Evolutionary conservation across 225 moss, liverwort and hornwort species (phyloP), one percentile per base, ranked within the genome.

Genomic region (Polytrichum commune): DNA sequence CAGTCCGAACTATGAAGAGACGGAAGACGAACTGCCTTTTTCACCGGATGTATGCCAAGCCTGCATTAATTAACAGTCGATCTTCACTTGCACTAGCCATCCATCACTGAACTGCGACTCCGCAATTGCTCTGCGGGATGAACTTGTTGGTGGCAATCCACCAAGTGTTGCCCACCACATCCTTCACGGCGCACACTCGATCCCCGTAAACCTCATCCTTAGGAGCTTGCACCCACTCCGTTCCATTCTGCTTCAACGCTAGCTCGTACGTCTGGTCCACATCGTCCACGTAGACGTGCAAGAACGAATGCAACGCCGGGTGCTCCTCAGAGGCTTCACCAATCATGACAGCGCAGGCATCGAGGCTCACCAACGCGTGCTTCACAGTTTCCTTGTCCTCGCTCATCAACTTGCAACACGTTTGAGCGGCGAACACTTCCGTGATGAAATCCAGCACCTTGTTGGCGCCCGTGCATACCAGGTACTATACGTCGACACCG

Each of bases 261-360:
- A 71, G 62, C 77, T 72, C 77, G 74, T 82, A 85, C 0, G 69
- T 85, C 74, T 76, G 76, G 82, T 85, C 85, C 4, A 82, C 85
- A n/a, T 85, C 79, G 5, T 73, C 76, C 5, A 85, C 79, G 0
- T 77, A 85, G 0, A 85, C 79, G 72, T 72, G 66, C 68, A 79
- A 4, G 79, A 81, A 76, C 1, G 22, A 8, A 3, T 77, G 74
- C 0, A 9, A 61, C 3, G 79, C 76, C 1, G 72, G 6, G 0
- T 26, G 1, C 63, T 72, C 26, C 62, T 32, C 0, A 25, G 2
- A 32, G 32, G 32, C 32, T 32, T 32, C 32, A 32, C 32, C 32
- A 7, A 32, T 7, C 32, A 32, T 66, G 3, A 55, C 16, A 55
- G 79, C 82, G 2, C 29, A 10, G 8, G 78, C 82, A 85, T 77